phyloP scores from a whole-genome alignment of 352 stramenopile genomes.

The Globisporangium polare region DNA sequence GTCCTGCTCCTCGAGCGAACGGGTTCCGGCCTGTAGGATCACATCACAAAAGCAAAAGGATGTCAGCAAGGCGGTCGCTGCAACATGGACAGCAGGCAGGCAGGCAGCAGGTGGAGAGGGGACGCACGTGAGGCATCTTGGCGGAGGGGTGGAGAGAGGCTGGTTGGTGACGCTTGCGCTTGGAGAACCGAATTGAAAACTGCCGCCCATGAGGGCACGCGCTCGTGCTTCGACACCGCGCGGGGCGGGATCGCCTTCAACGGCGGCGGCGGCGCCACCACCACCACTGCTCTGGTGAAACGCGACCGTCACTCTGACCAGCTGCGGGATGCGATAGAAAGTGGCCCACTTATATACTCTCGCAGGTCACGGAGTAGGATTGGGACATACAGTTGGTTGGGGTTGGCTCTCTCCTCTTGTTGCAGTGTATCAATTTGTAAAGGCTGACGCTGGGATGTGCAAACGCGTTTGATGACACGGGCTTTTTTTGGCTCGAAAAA shows the following conservation, averaged over 20 bases:
- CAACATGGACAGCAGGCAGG: constrained; percentile 1
- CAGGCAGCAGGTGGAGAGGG: constrained; percentile 1
- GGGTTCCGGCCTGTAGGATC: constrained; percentile 47
- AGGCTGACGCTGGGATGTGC: neutral
- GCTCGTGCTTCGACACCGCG: neutral
- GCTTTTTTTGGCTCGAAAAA: neutral
- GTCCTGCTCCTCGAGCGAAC: constrained; percentile 92
- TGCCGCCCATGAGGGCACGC: neutral
- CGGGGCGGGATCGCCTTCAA: neutral
- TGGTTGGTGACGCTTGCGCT: constrained; percentile 3
- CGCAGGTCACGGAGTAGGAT: neutral
- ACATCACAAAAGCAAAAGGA: neutral
- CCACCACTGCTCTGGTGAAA: constrained; percentile 10
- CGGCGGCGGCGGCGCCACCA: constrained; percentile 3
- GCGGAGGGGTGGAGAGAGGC: neutral
- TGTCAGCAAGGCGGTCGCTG: too few relatives aligned
- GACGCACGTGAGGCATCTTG: constrained; percentile 59
- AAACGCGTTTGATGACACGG: neutral
- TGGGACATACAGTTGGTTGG: neutral
- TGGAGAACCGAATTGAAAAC: constrained; percentile 21
- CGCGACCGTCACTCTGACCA: constrained; percentile 6
- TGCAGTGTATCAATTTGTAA: neutral
- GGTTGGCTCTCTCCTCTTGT: neutral
- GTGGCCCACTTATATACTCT: neutral
- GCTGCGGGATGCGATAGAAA: neutral